Evolutionary conservation across 148 eudicot species (phyloP).

Genomic region (Oxyria digyna): DNA sequence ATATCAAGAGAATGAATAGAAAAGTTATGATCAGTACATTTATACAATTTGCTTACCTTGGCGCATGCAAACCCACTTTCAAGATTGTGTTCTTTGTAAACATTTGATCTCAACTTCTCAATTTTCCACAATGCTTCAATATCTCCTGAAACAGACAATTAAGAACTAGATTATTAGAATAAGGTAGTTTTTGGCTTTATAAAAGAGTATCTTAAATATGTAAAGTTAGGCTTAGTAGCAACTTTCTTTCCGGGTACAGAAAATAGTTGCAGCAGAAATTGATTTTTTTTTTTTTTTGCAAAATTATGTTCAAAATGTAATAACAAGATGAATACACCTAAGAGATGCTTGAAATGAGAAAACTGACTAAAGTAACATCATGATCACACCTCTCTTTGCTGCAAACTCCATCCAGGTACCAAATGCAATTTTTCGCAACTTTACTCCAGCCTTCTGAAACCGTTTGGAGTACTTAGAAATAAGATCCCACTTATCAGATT

Average conservation of each 20-base stretch:
- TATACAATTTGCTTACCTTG: conserved; percentile 37
- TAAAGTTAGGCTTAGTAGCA: background rate
- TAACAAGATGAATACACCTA: background rate
- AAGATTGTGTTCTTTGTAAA: conserved; percentile 49
- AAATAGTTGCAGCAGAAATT: background rate
- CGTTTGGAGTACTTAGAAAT: conserved; percentile 56
- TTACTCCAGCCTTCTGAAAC: conserved; percentile 61
- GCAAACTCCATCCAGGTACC: conserved; percentile 77
- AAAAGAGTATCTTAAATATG: background rate
- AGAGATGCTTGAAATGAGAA: background rate
- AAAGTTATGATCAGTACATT: background rate
- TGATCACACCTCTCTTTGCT: conserved; percentile 52
- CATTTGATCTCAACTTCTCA: conserved; percentile 71
- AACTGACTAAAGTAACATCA: background rate
- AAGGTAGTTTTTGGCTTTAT: background rate
- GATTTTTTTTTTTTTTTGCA: background rate
- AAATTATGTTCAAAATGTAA: background rate
- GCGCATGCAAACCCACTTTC: conserved; percentile 71
- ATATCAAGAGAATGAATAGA: background rate
- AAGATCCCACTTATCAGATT: conserved; percentile 57
- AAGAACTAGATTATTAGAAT: background rate
- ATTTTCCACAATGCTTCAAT: conserved; percentile 63
- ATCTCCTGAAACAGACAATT: conserved; percentile 45
- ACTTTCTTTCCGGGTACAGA: background rate
- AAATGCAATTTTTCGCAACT: conserved; percentile 60